phyloP scores from a whole-genome alignment of 805 yeast genomes.

The Blastobotrys chiropterorum region DNA sequence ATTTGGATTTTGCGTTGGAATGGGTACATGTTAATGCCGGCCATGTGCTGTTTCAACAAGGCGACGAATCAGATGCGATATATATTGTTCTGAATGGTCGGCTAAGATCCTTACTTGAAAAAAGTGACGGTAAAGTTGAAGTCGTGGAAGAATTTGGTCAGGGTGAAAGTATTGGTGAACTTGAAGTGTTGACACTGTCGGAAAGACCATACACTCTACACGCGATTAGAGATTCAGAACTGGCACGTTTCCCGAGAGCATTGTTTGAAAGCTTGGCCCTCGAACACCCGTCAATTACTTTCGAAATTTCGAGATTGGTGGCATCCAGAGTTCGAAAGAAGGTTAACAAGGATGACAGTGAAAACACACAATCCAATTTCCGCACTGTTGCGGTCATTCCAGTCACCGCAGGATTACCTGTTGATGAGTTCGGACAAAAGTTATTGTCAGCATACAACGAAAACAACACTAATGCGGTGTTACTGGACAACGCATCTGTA shows the following conservation, averaged over 20 bases:
- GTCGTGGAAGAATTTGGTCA: constrained; percentile 78
- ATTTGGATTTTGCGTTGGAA: constrained; percentile 86
- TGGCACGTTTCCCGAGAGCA: constrained; percentile 87
- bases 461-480: constrained; percentile 67
- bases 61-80: constrained; percentile 84
- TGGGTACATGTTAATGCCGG: constrained; percentile 95
- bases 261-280: constrained; percentile 79
- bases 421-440: constrained; percentile 72
- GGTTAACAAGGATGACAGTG: constrained; percentile 11
- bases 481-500: constrained; percentile 78
- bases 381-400: constrained; percentile 85
- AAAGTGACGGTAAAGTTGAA: constrained; percentile 20
- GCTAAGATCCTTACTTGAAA: constrained; percentile 50
- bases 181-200: constrained; percentile 82
- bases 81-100: constrained; percentile 87
- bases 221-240: constrained; percentile 89
- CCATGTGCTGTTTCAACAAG: constrained; percentile 68
- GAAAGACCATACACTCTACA: constrained; percentile 62
- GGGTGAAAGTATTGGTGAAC: constrained; percentile 92
- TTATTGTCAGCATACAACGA: constrained; percentile 64
- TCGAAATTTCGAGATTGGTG: constrained; percentile 80
- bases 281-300: constrained; percentile 84
- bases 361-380: constrained; percentile 32
- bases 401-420: constrained; percentile 74
- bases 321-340: constrained; percentile 45